Base-by-base conservation (phyloP, 2,329 filamentous ascomycete species). In the Pseudophaeomoniella oleicola region DNA sequence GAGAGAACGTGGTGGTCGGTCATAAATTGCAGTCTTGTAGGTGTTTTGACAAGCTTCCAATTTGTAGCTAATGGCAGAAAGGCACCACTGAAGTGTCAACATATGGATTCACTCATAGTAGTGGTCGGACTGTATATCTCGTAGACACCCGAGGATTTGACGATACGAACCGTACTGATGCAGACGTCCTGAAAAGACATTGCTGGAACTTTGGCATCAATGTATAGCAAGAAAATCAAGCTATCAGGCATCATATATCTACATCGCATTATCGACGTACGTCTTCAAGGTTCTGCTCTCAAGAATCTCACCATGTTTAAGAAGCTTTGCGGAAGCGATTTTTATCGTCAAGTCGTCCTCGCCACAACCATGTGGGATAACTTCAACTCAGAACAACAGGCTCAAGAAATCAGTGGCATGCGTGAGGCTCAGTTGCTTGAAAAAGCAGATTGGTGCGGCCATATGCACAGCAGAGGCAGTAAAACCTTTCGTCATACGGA, bases 371-470 rank as follows among this genome's bases (percentile, higher is more conserved):
- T 39, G 30, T 45, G 43, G 43, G n/a, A n/a, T n/a, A n/a, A n/a
- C n/a, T n/a, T n/a, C n/a, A n/a, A n/a, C n/a, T n/a, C n/a, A n/a
- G n/a, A n/a, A n/a, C n/a, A n/a, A n/a, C n/a, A n/a, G n/a, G n/a
- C n/a, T 32, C n/a, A 15, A 32, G 12, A 19, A 9, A 36, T 30
- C 32, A 16, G 36, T 13, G 16, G 36, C 13, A 14, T 5, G 31
- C 10, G 22, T 14, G 33, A 36, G 29, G 9, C 19, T 18, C 6
- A 33, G 13, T 12, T 36, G 5, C 14, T 55, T 55, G 22, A 58
- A 40, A 58, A 55, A 54, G 11, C 29, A 16, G 30, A 16, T 12
- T 11, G 5, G n/a, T 32, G 30, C 9, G 30, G 30, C 6, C 14
- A 14, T 32, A 32, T 32, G 30, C 6, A 32, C 14, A 9, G 9